Evolutionary conservation across 768 basidiomycete genomes (phyloP).

Genomic region (Tubosaeta brunneosetosa): DNA sequence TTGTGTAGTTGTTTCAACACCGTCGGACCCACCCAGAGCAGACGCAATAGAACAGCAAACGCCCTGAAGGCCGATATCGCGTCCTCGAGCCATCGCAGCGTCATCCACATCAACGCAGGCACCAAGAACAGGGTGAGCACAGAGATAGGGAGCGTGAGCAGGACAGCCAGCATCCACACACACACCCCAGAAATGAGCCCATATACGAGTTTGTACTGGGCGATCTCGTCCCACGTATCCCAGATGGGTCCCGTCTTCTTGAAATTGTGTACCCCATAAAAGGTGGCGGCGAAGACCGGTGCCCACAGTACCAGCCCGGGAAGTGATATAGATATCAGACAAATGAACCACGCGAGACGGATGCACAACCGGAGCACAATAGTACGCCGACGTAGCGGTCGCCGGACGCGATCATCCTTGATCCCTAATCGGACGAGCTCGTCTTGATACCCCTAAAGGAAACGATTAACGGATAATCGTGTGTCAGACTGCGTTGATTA

Average conservation of each 20-base stretch:
- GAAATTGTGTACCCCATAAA: conserved; percentile 67
- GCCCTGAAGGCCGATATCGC: conserved; percentile 77
- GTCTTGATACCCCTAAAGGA: conserved; percentile 65
- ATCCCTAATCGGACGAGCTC: conserved; percentile 60
- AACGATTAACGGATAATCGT: background rate
- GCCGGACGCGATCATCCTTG: conserved; percentile 82
- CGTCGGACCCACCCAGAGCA: conserved; percentile 58
- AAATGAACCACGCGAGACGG: conserved; percentile 58
- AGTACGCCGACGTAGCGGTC: conserved; percentile 48
- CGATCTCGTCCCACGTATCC: conserved; percentile 88
- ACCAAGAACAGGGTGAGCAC: conserved; percentile 54
- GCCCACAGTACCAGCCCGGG: conserved; percentile 81
- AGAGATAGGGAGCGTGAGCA: conserved; percentile 61
- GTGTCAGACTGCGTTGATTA: conserved; percentile 20
- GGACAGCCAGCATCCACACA: conserved; percentile 54
- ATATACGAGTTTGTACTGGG: conserved; percentile 83
- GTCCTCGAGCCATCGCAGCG: conserved; percentile 85
- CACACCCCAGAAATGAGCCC: conserved; percentile 69
- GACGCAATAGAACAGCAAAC: conserved; percentile 52
- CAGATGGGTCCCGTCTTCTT: conserved; percentile 78
- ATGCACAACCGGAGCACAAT: conserved; percentile 63
- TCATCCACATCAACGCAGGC: conserved; percentile 84
- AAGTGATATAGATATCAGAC: conserved; percentile 60
- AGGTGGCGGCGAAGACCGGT: conserved; percentile 70
- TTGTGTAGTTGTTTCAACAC: conserved; percentile 52